phyloP scores from a whole-genome alignment of 768 basidiomycete species.

The Pleurotus giganteus region DNA sequence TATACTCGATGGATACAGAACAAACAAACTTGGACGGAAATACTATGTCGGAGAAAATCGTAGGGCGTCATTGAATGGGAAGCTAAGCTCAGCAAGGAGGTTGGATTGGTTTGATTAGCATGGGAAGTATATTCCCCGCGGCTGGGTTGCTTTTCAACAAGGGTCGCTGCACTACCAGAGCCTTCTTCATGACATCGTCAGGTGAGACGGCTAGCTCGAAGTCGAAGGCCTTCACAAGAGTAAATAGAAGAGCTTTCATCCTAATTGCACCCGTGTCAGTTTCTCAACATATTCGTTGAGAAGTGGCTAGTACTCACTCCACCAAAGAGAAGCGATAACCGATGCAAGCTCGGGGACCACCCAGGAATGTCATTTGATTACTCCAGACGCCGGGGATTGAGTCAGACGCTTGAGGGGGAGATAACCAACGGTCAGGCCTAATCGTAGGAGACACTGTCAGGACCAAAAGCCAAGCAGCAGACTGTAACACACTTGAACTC shows the following conservation, averaged over 20 bases:
- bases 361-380: constrained; percentile 39
- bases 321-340: constrained; percentile 44
- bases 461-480: neutral
- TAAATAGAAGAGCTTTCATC: constrained; percentile 34
- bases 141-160: neutral
- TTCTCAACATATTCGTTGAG: neutral
- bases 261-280: constrained; percentile 14
- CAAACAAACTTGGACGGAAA: too few relatives aligned
- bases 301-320: constrained; percentile 33
- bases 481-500: constrained; percentile 38
- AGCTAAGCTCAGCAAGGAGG: neutral
- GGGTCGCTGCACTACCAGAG: constrained; percentile 5
- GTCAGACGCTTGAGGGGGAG: constrained; percentile 26
- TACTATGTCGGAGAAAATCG: too few relatives aligned
- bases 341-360: constrained; percentile 45
- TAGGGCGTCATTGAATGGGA: too few relatives aligned
- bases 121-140: constrained; percentile 6
- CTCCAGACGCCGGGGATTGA: constrained; percentile 43
- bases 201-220: constrained; percentile 25
- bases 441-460: neutral
- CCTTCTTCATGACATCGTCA: constrained; percentile 4
- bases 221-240: constrained; percentile 28
- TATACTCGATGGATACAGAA: too few relatives aligned
- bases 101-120: neutral
- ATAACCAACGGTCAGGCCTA: constrained; percentile 48